Base-by-base conservation (phyloP, 2,329 filamentous ascomycete species). In the Cladophialophora psammophila region DNA sequence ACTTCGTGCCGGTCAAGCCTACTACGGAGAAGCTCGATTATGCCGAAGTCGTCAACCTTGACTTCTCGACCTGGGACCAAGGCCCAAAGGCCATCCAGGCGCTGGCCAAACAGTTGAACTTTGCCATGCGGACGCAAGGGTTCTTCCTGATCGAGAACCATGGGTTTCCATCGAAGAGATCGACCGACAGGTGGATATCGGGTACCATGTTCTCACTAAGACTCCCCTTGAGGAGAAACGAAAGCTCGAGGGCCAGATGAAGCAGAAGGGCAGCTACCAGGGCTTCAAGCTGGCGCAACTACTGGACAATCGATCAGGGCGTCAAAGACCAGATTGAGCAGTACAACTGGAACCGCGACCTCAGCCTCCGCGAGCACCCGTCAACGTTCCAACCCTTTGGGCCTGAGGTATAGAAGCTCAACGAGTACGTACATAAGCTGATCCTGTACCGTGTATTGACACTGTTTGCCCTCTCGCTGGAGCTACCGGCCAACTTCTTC, bases 91-190 rank as follows among this genome's bases (percentile, higher is more conserved):
- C 65, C n/a, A 34, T 38, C 8, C 26, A 26, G 8, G 60, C 32
- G 12, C 57, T 67, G 6, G 60, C 65, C 1, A 61, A 67, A 36
- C 10, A 67, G 42, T 50, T 67, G 12, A 48, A 36, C 13, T 32
- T 31, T 4, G 65, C 65, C 5, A 67, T 67, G 65, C 60, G 55
- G 18, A 61, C 65, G 0, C 65, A 67, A 15, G 65, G 87, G 0
- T 87, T 89, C 78, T 90, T 89, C 77, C 88, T 89, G 68, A 83
- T 89, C 20, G 85, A 84, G 66, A 88, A 89, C 76, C 89, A 86
- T 68, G 87, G 86, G n/a, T n/a, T 36, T 80, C 90, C n/a, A 78
- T 77, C 0, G 86, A 88, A 55, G 80, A 87, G 73, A 82, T 90
- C 1, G 83, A 89, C 69, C 79, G 80, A 5, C 87, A 90, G 69